These are phyloP conservation scores for Thelonectria olida DNA, from an alignment of 2,329 filamentous ascomycete genomes.

Conservation along the genomic window DNA sequence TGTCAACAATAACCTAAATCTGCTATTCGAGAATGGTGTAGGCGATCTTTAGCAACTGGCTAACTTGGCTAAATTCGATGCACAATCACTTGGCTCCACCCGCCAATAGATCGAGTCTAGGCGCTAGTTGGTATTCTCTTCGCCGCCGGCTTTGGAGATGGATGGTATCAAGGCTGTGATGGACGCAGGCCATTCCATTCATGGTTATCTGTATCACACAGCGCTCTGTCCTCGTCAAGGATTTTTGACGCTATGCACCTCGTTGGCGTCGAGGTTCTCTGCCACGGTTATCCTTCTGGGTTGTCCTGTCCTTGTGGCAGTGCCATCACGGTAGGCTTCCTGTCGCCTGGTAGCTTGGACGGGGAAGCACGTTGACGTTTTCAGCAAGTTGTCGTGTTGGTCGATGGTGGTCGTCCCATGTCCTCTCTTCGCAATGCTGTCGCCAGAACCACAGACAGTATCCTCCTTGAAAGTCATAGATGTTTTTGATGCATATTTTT, in stretches of 20 bases:
- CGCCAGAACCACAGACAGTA: too few relatives aligned
- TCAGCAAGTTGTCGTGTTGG: too few relatives aligned
- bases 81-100: background rate
- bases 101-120: background rate
- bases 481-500: too few relatives aligned
- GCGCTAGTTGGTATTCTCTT: background rate
- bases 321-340: too few relatives aligned
- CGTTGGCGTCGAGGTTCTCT: constrained; percentile 10
- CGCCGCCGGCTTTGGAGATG: background rate
- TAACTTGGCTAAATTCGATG: background rate
- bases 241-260: constrained; percentile 23
- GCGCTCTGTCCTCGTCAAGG: constrained; percentile 12
- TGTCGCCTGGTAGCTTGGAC: too few relatives aligned
- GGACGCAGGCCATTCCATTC: constrained; percentile 21
- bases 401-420: too few relatives aligned
- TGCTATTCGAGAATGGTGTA: background rate
- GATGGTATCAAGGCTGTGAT: background rate
- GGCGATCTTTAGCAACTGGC: background rate
- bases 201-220: constrained; percentile 13
- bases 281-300: background rate
- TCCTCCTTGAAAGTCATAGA: too few relatives aligned
- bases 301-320: too few relatives aligned
- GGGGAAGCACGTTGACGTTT: too few relatives aligned
- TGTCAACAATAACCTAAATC: background rate
- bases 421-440: too few relatives aligned